Evolutionary conservation across 306 rosid species (phyloP).

Genomic region (Phaseolus lunatus): DNA sequence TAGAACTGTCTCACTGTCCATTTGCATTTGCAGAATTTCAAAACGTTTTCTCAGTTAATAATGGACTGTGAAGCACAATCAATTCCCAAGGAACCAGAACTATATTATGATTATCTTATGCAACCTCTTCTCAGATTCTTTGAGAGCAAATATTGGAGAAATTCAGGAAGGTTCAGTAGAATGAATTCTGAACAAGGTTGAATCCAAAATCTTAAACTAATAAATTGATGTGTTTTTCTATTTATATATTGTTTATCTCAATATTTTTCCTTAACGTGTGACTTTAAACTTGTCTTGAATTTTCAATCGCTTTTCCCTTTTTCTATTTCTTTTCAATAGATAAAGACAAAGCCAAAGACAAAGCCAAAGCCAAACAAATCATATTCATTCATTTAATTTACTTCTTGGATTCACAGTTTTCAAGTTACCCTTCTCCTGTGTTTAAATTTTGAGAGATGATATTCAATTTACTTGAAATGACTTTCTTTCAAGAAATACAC

Average conservation of each 20-base stretch:
- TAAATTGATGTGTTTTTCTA: too few relatives aligned
- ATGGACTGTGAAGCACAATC: slow-evolving; percentile 29
- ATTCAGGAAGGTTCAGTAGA: too few relatives aligned
- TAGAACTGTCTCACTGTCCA: slow-evolving; percentile 28
- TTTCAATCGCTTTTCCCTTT: too few relatives aligned
- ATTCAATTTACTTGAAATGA: background rate
- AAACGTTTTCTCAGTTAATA: slow-evolving; percentile 38
- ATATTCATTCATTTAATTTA: slow-evolving; percentile 26
- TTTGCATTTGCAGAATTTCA: slow-evolving; percentile 33
- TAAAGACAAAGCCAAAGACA: slow-evolving; percentile 45
- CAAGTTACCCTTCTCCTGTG: slow-evolving; percentile 37
- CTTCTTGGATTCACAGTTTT: slow-evolving; percentile 10
- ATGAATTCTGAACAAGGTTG: too few relatives aligned
- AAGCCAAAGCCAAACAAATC: slow-evolving; percentile 29
- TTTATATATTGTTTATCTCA: too few relatives aligned
- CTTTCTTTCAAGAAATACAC: background rate
- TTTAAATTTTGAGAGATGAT: background rate
- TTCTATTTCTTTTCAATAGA: slow-evolving; percentile 36
- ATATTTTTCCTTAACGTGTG: too few relatives aligned
- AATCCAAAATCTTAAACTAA: too few relatives aligned
- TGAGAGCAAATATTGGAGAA: too few relatives aligned
- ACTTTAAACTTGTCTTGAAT: too few relatives aligned
- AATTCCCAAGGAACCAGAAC: slow-evolving; percentile 50
- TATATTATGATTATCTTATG: slow-evolving; percentile 26
- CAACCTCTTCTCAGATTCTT: too few relatives aligned